Conservation (phyloP, 345 rosid species). For the Salix udensis region DNA sequence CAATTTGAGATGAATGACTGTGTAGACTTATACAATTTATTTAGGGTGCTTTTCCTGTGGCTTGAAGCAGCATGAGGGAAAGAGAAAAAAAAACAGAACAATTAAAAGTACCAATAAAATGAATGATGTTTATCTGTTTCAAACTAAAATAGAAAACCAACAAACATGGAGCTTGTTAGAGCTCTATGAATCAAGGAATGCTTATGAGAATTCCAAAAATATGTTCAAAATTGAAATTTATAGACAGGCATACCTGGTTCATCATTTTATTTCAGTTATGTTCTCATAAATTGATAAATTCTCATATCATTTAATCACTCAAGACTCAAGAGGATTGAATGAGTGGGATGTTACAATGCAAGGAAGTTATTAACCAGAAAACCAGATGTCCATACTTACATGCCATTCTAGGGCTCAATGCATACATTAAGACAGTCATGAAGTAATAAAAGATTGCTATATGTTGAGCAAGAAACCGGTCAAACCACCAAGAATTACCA, state of each 20-base stretch:
- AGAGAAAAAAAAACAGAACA: background rate
- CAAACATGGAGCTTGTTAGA: background rate
- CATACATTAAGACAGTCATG: conserved; percentile 86
- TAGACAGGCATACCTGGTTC: background rate
- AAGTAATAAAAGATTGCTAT: conserved; percentile 74
- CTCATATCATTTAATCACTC: background rate
- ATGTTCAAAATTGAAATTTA: background rate
- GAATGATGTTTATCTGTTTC: background rate
- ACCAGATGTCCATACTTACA: conserved; percentile 49
- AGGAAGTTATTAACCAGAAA: background rate
- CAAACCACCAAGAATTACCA: conserved; percentile 95
- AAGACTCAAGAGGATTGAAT: background rate
- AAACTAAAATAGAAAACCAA: conserved; percentile 3
- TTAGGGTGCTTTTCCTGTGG: background rate
- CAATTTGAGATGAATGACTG: background rate
- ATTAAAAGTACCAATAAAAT: background rate
- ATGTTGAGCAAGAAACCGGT: conserved; percentile 82
- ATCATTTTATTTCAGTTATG: background rate
- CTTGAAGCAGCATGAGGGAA: background rate
- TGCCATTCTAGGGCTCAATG: conserved; percentile 96
- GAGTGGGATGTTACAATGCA: background rate
- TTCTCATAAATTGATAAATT: background rate
- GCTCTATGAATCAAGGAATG: background rate
- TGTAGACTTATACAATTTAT: background rate
- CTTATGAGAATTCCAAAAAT: background rate